Evolutionary conservation across 768 basidiomycete genomes (phyloP), one percentile per base, ranked within the genome.

Genomic region (Pleurotus ostreatus): DNA sequence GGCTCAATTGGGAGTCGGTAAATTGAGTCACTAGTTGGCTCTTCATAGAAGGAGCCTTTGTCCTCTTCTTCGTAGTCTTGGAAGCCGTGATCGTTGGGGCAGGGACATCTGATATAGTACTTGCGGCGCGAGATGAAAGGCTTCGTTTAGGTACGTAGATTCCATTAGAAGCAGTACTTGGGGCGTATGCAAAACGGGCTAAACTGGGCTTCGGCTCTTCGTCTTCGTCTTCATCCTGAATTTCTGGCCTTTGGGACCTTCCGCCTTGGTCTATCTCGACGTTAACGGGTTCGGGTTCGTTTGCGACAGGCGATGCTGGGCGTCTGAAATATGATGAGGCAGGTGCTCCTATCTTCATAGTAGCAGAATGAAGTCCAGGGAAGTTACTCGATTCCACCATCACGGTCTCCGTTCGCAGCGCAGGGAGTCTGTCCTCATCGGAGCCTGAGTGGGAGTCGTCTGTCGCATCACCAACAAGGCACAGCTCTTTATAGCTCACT

Each of bases 1-100:
- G 76, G 1, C 65, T 64, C 4, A 89, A 65, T 22, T 86, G 74
- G 2, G 68, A 55, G 43, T 80, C 77, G 0, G 80, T 67, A 57
- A 85, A 73, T 46, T 76, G 74, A 12, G 63, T 63, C 0, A 65
- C 56, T 49, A 70, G 59, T 39, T 59, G 60, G 13, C 46, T 71
- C 9, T 37, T 53, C 15, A 53, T 30, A 15, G 34, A 20, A 4
- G 37, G 63, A 7, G 34, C 41, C 34, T 46, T 49, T 23, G 60
- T 40, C 8, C 46, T 52, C 34, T 46, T 49, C 22, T 59, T 40
- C 8, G 40, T 52, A 34, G 59, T 59, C 63, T 59, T 59, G 46
- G 61, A 60, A 11, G 55, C 41, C 16, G 55, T 47, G 18, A 53
- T 34, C 30, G 30, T 34, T 34, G 30, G 30, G 11, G 11, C 30